Conservation (phyloP, 2,329 filamentous ascomycete genomes). For the Colletotrichum limetticola region DNA sequence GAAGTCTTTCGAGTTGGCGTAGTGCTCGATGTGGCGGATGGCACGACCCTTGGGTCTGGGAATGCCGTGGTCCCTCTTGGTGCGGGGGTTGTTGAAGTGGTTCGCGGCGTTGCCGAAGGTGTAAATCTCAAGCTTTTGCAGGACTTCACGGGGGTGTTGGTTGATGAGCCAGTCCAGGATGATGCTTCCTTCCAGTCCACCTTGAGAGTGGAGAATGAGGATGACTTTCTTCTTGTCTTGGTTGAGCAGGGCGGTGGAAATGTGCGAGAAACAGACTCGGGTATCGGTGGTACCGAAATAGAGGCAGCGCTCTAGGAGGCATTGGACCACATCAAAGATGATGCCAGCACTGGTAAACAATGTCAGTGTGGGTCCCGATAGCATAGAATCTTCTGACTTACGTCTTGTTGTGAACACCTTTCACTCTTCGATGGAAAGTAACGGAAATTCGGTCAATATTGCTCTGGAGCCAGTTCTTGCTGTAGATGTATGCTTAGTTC, state of each 20-base stretch:
- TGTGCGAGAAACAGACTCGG: slow-evolving; percentile 67
- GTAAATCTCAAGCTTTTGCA: slow-evolving; percentile 77
- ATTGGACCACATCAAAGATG: slow-evolving; percentile 83
- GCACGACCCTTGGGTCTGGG: slow-evolving; percentile 54
- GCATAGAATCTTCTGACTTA: not conserved
- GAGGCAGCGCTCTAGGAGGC: slow-evolving; percentile 80
- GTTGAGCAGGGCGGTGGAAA: slow-evolving; percentile 73
- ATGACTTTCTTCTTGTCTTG: slow-evolving; percentile 74
- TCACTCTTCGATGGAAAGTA: slow-evolving; percentile 77
- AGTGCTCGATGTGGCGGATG: slow-evolving; percentile 82
- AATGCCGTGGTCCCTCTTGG: not conserved
- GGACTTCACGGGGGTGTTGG: slow-evolving; percentile 73
- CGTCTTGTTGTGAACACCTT: slow-evolving; percentile 81
- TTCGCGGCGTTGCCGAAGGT: slow-evolving; percentile 84
- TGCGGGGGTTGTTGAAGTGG: slow-evolving; percentile 81
- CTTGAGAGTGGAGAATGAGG: slow-evolving; percentile 81
- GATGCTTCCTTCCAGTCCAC: slow-evolving; percentile 77
- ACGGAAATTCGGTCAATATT: slow-evolving; percentile 78
- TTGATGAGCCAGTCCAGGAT: slow-evolving; percentile 82
- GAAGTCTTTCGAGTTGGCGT: slow-evolving; percentile 80
- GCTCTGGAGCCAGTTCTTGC: slow-evolving; percentile 73
- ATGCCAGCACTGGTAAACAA: slow-evolving; percentile 58
- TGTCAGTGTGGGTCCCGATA: not conserved
- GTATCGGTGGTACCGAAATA: slow-evolving; percentile 77
- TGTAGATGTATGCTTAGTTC: slow-evolving; percentile 38